phyloP scores from a whole-genome alignment of 768 basidiomycete species.

The Boletus fagicola region DNA sequence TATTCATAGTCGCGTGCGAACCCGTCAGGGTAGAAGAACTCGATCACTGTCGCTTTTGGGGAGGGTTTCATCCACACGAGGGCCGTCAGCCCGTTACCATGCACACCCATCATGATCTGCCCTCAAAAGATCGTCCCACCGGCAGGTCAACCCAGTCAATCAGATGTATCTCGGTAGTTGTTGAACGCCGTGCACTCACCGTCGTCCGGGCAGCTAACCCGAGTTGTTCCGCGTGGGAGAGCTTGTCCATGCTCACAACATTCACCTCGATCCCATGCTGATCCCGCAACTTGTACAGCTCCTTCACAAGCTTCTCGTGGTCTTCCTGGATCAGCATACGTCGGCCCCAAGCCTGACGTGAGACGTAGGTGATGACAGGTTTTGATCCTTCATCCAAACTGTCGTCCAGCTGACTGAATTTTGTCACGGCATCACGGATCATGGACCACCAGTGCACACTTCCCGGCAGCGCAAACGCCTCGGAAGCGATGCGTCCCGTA shows the following conservation, averaged over 20 bases:
- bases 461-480: constrained; percentile 72
- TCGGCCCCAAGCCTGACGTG: constrained; percentile 84
- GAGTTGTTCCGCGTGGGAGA: constrained; percentile 79
- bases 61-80: constrained; percentile 91
- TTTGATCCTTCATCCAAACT: constrained; percentile 46
- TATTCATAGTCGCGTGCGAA: constrained; percentile 88
- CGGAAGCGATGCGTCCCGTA: constrained; percentile 74
- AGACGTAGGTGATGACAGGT: constrained; percentile 91
- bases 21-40: constrained; percentile 84
- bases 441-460: constrained; percentile 84
- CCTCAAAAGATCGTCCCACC: neutral
- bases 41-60: constrained; percentile 82
- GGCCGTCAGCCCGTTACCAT: constrained; percentile 88
- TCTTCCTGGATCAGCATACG: constrained; percentile 74
- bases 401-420: constrained; percentile 60
- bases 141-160: neutral
- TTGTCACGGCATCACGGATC: constrained; percentile 67
- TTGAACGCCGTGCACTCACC: constrained; percentile 42
- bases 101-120: constrained; percentile 93
- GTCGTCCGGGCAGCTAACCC: constrained; percentile 80
- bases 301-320: constrained; percentile 76
- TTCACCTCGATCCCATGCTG: constrained; percentile 83
- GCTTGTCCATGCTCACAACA: constrained; percentile 79
- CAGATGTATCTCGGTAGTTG: neutral
- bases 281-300: constrained; percentile 67